Evolutionary conservation across 306 rosid genomes (phyloP), one percentile per base, ranked within the genome.

Genomic region (Potentilla sterilis): DNA sequence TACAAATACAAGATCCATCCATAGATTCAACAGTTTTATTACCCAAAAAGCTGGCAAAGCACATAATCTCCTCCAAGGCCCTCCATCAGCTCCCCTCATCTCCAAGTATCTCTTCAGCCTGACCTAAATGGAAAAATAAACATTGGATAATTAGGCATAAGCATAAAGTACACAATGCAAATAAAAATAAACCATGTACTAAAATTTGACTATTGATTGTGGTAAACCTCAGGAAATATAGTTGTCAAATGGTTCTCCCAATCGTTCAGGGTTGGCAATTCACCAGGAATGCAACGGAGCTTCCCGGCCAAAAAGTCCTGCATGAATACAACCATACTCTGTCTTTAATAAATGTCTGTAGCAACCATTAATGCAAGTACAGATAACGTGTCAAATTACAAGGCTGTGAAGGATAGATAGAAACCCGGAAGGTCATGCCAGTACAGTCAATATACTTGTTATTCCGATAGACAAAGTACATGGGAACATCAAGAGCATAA

Each of bases 41-140:
- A 92, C 99, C 99, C 98, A 96, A 85, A 96, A 87, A 58, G 99
- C 98, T 55, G 99, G 99, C 86, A 96, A 86, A 80, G 98, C 98
- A 80, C 97, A 92, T 77, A 96, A 84, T 84, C 97, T 92, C 92
- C 99, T 90, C 99, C 98, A 96, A 72, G 99, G 99, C 14, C 99
- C 99, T 80, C 97, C 99, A 82, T 96, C 99, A 82, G 98, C 93
- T 28, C 98, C 98, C 87, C 99, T 89, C 99, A 96, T 96, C 87
- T 96, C 99, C 88, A 96, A 81, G 83, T 96, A 96, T 79, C 99
- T 88, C 92, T 96, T 96, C 82, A 96, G 83, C 85, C 99, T 90
- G 72, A 96, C 98, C 99, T 92, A 91, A 78, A 85, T 47, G 78
- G 22, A 79, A 75, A 73, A 67, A 77, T 24, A 19, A 81, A 75